Conservation (phyloP, 2,329 filamentous ascomycete species). For the Paradendryphiella salina region DNA sequence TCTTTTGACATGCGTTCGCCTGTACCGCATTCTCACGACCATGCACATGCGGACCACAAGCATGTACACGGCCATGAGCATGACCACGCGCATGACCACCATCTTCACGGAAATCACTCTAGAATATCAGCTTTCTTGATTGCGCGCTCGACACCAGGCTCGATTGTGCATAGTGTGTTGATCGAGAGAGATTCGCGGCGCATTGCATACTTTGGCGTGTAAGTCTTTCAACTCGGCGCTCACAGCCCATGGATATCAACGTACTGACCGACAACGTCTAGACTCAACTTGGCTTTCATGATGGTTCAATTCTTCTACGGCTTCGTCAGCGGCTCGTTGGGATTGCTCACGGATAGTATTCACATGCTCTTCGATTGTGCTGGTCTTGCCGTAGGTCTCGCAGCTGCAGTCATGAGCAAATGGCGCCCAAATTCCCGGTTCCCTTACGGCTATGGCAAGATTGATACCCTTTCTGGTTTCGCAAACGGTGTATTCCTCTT, state of each 20-base stretch:
- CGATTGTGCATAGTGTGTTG: constrained; percentile 81
- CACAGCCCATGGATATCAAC: too few relatives aligned
- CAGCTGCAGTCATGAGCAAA: constrained; percentile 92
- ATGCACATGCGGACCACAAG: constrained; percentile 38
- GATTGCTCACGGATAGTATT: constrained; percentile 94
- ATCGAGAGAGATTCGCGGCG: constrained; percentile 89
- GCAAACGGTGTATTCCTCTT: constrained; percentile 95
- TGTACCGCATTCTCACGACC: constrained; percentile 31
- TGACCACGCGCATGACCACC: constrained; percentile 37
- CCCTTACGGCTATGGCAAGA: constrained; percentile 94
- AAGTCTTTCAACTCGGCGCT: constrained; percentile 42
- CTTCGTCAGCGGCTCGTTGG: constrained; percentile 88
- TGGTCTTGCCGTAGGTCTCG: constrained; percentile 83
- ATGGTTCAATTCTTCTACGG: constrained; percentile 91
- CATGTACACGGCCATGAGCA: constrained; percentile 29
- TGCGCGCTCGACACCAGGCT: constrained; percentile 68
- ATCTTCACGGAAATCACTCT: constrained; percentile 60
- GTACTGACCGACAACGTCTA: constrained; percentile 42
- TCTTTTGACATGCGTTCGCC: constrained; percentile 46
- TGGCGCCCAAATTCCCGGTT: constrained; percentile 89
- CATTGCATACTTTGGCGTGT: constrained; percentile 97
- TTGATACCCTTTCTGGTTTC: constrained; percentile 94
- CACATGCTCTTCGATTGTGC: constrained; percentile 99
- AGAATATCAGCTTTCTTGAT: constrained; percentile 73
- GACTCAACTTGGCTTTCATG: constrained; percentile 95